Evolutionary conservation across 2,329 filamentous ascomycete species (phyloP), one percentile per base, ranked within the genome.

Genomic region (Paecilomyces sp.): DNA sequence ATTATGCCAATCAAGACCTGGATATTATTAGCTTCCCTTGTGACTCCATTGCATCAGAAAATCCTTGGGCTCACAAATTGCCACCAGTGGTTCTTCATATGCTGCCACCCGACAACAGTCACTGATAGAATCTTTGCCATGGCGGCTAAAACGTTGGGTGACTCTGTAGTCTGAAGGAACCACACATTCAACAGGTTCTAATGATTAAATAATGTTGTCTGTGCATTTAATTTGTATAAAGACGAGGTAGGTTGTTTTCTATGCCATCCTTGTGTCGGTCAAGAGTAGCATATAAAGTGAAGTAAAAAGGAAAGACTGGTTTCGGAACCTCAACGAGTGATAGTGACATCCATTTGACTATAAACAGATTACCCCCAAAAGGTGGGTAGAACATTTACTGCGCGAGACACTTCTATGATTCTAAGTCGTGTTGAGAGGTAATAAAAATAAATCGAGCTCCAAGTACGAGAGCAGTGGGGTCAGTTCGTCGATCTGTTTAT

Each of bases 11-110:
- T 69, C 25, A 76, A 66, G 33, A 75, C 62, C 75, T 77, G 60
- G 15, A 56, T 52, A 28, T 53, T 47, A 55, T 68, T 55, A 70
- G 64, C 57, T 59, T 58, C 28, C 58, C 61, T 58, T 36, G 54
- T 11, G 15, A 61, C 50, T n/a, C 6, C 6, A 31, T 30, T 18
- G 6, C 9, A 25, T 11, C n/a, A 9, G 22, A 15, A 24, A n/a
- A 24, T 11, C 2, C 11, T 25, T 13, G 33, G 54, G 70, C 71
- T 61, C 66, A 78, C 76, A 69, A 70, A 73, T 61, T 77, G 74
- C 76, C 76, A 78, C 76, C 76, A 79, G 61, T 76, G 64, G 6
- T 64, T 57, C 57, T 65, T 73, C 71, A 77, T 74, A 12, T 63
- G 55, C 54, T 65, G 58, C 73, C 75, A 76, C 56, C 70, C 69